Evolutionary conservation across 805 yeast species (phyloP).

Genomic region (Scheffersomyces spartinae): DNA sequence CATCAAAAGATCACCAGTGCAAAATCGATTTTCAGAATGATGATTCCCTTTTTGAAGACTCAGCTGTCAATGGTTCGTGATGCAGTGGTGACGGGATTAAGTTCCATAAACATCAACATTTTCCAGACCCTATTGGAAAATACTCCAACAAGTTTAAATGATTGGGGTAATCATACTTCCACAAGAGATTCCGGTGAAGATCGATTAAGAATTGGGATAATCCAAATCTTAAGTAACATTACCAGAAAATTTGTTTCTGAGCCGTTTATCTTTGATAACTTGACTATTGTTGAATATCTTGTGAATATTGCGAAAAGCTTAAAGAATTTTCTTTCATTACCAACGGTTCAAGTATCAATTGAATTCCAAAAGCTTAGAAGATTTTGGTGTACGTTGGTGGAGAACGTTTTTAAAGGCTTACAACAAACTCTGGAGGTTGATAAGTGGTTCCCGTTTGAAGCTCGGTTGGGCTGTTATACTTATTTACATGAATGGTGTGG

Average conservation of each 20-base stretch:
- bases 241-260: constrained; percentile 52
- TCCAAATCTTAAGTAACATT: constrained; percentile 61
- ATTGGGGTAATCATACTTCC: constrained; percentile 34
- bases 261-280: constrained; percentile 45
- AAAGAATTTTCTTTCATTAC: constrained; percentile 44
- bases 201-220: constrained; percentile 57
- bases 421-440: constrained; percentile 27
- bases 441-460: constrained; percentile 75
- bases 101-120: constrained; percentile 83
- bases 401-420: constrained; percentile 55
- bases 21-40: constrained; percentile 77
- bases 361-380: constrained; percentile 70
- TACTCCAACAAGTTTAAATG: constrained; percentile 46
- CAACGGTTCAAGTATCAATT: constrained; percentile 49
- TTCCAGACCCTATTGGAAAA: constrained; percentile 74
- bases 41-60: constrained; percentile 66
- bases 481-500: constrained; percentile 94
- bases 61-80: constrained; percentile 64
- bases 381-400: constrained; percentile 74
- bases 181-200: constrained; percentile 25
- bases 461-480: constrained; percentile 70
- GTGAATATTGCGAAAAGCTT: constrained; percentile 51
- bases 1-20: constrained; percentile 92
- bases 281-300: constrained; percentile 54
- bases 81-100: constrained; percentile 79